Base-by-base conservation (phyloP, 768 basidiomycete genomes). In the Naganishia vishniacii region DNA sequence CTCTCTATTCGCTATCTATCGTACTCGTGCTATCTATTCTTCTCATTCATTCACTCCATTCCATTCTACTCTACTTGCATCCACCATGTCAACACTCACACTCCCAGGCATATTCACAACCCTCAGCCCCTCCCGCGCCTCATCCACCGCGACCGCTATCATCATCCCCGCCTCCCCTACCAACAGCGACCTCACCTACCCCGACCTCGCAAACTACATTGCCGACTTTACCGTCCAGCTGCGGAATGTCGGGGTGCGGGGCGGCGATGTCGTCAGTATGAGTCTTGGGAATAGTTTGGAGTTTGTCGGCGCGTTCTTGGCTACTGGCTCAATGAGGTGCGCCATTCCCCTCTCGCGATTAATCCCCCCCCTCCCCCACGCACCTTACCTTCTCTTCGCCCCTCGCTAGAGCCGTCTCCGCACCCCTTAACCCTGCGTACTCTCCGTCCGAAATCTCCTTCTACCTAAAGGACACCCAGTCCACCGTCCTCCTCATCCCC, bases 381-480 rank as follows among this genome's bases (percentile, higher is more conserved):
- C n/a, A n/a, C 37, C 37, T 40, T 40, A 8, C 6, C 9, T 18
- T 13, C n/a, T 28, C 13, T 20, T 60, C 37, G 23, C 42, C 18
- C 42, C n/a, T n/a, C 5, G 13, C 20, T 34, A 56, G 65, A 59
- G 59, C 59, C 28, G 65, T 67, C 18, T 56, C 61, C 18, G 65
- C 65, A 25, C 65, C 65, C 11, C 49, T 67, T 18, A 67, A 67
- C 53, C 65, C 65, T 23, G 65, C 65, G 1, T 67, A 67, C 45
- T 58, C 49, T 4, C 47, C 58, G 32, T n/a, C 53, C 18, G 65
- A 67, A 32, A 60, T 67, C 29, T 44, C 48, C n/a, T 67, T 67
- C 56, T 67, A 67, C 61, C 61, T 67, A n/a, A 48, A 51, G 23
- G 65, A 67, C 41, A 67, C 65, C 15, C 40, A 60, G 11, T 61